A percentile compares a stretch with the other conserved stretches of the same genome.
Conservation (phyloP, 1,284 basidiomycete genomes). For the Chondrostereum purpureum region DNA sequence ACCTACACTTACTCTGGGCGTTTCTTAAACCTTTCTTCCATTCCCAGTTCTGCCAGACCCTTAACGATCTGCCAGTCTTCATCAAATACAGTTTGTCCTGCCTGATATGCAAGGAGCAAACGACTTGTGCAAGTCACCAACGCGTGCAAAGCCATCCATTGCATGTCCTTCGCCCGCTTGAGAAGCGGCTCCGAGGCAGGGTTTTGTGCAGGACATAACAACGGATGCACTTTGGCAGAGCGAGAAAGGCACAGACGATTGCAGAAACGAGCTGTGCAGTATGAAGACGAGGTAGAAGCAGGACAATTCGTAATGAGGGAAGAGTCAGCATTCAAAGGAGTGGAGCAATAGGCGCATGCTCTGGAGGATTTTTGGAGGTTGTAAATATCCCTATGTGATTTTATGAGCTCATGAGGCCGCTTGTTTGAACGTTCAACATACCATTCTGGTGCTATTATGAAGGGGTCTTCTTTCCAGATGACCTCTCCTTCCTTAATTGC, state of each 20-base stretch:
- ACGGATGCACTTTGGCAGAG: slow-evolving; percentile 55
- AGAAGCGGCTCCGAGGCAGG: slow-evolving; percentile 57
- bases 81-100: slow-evolving; percentile 34
- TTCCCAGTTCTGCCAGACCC: slow-evolving; percentile 54
- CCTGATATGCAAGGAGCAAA: slow-evolving; percentile 52
- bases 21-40: slow-evolving; percentile 58
- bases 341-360: slow-evolving; percentile 66
- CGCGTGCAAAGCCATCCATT: slow-evolving; percentile 76
- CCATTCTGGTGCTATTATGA: slow-evolving; percentile 68
- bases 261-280: slow-evolving; percentile 70
- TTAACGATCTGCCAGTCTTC: slow-evolving; percentile 45
- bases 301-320: slow-evolving; percentile 45
- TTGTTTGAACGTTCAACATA: slow-evolving; percentile 25
- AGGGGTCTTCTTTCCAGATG: slow-evolving; percentile 80
- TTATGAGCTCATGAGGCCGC: slow-evolving; percentile 6
- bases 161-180: slow-evolving; percentile 46
- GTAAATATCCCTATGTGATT: slow-evolving; percentile 55
- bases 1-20: slow-evolving; percentile 34
- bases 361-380: slow-evolving; percentile 50
- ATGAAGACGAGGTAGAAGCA: slow-evolving; percentile 31
- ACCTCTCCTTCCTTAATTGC: slow-evolving; percentile 65
- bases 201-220: slow-evolving; percentile 74
- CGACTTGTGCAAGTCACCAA: slow-evolving; percentile 60
- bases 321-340: slow-evolving; percentile 42
- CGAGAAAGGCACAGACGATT: slow-evolving; percentile 67